Conservation (phyloP, 1,139 yeast genomes). For the Sugiyamaella japonica region DNA sequence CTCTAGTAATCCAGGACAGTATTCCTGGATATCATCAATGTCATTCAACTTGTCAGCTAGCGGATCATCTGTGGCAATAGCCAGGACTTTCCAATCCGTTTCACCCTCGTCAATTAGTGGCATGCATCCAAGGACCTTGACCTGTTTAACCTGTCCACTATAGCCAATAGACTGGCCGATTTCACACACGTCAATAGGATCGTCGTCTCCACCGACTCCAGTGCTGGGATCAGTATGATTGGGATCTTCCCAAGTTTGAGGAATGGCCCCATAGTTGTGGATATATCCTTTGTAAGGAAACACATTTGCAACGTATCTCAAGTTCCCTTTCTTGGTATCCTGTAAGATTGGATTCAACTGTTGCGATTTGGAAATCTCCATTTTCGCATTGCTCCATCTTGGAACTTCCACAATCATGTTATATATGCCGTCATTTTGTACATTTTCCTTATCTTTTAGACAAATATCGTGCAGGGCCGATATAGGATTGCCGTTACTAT, state of each 20-base stretch:
- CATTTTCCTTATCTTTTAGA: constrained; percentile 55
- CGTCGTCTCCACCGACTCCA: constrained; percentile 81
- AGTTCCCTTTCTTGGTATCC: constrained; percentile 88
- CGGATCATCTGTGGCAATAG: constrained; percentile 79
- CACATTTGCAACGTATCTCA: constrained; percentile 81
- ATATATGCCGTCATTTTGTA: constrained; percentile 50
- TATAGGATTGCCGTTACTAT: constrained; percentile 51
- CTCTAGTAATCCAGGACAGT: constrained; percentile 82
- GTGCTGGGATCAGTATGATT: constrained; percentile 48
- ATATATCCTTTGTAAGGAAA: constrained; percentile 97
- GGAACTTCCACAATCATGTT: constrained; percentile 95
- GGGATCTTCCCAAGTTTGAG: constrained; percentile 96
- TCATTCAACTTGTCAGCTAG: constrained; percentile 72
- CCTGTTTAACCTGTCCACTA: constrained; percentile 76
- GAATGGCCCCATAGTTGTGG: constrained; percentile 97
- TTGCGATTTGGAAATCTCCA: constrained; percentile 77
- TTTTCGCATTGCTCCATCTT: constrained; percentile 92
- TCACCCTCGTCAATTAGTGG: constrained; percentile 97
- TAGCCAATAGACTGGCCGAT: constrained; percentile 70
- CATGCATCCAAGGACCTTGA: constrained; percentile 88
- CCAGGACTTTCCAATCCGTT: constrained; percentile 95
- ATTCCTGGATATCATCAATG: constrained; percentile 75
- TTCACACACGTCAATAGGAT: constrained; percentile 95
- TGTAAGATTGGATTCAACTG: constrained; percentile 87
- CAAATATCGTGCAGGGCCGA: constrained; percentile 93